A percentile compares a stretch with the other conserved stretches of the same genome.
These are phyloP conservation scores for Hypoxylon sp. DNA, from an alignment of 2,329 filamentous ascomycete species.

Conservation along the genomic window DNA sequence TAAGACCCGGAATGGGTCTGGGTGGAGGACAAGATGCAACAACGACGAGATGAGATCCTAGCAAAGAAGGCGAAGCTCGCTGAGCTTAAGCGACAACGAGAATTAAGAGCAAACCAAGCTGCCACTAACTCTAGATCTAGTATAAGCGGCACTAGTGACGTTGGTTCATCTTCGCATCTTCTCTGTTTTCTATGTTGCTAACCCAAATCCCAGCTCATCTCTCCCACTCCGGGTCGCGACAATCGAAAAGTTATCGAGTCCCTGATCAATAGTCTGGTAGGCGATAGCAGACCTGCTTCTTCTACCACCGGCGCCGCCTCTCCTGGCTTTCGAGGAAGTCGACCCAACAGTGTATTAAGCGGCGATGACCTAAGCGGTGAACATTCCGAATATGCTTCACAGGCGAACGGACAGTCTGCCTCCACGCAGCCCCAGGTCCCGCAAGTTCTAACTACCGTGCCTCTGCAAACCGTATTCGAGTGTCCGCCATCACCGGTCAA, in stretches of 20 bases:
- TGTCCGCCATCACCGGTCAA: slow-evolving; percentile 77
- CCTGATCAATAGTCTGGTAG: slow-evolving; percentile 84
- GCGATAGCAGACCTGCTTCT: slow-evolving; percentile 77
- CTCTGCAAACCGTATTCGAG: slow-evolving; percentile 82
- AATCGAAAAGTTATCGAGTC: slow-evolving; percentile 81
- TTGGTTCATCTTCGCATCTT: slow-evolving; percentile 53
- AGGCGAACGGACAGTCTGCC: slow-evolving; percentile 51
- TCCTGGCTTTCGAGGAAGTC: slow-evolving; percentile 74
- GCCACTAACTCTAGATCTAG: slow-evolving; percentile 73
- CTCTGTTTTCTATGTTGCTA: slow-evolving; percentile 24
- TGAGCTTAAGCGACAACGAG: slow-evolving; percentile 92
- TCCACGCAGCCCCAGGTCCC: slow-evolving; percentile 67
- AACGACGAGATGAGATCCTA: slow-evolving; percentile 93
- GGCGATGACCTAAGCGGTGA: slow-evolving; percentile 82
- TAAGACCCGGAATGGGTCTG: slow-evolving; percentile 58
- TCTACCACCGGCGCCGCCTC: slow-evolving; percentile 71
- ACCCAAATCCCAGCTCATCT: slow-evolving; percentile 62
- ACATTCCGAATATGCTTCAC: slow-evolving; percentile 67
- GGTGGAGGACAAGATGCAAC: slow-evolving; percentile 65
- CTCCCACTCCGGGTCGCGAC: slow-evolving; percentile 75
- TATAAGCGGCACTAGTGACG: slow-evolving; percentile 74
- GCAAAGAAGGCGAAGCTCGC: slow-evolving; percentile 97
- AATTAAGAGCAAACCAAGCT: slow-evolving; percentile 78
- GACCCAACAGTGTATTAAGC: slow-evolving; percentile 87
- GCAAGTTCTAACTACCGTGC: slow-evolving; percentile 77